Conservation (phyloP, 2,329 filamentous ascomycete genomes). For the Calonectria naviculata region DNA sequence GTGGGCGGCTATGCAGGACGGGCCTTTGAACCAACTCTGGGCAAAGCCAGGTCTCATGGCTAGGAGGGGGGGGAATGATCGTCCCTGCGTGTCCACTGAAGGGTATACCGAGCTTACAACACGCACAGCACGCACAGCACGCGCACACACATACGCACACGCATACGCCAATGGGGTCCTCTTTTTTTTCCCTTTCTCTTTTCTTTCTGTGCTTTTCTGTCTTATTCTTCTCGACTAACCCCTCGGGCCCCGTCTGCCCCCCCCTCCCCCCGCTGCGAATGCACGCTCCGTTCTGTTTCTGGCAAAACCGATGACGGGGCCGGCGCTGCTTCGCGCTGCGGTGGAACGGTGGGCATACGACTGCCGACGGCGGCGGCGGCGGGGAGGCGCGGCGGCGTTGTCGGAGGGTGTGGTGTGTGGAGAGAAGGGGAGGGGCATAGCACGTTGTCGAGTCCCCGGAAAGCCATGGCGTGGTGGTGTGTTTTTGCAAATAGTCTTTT, state of each 20-base stretch:
- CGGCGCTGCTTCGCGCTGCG: background rate
- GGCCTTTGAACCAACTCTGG: background rate
- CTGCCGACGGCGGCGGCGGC: background rate
- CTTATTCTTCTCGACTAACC: no score
- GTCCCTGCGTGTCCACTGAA: background rate
- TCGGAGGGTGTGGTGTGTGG: background rate
- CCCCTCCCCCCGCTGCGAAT: no score
- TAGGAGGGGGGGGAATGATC: background rate
- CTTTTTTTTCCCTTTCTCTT: background rate
- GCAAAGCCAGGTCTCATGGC: background rate
- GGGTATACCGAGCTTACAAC: background rate
- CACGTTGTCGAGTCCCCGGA: background rate
- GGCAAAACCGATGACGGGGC: background rate
- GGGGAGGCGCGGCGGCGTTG: background rate
- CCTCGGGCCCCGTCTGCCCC: no score
- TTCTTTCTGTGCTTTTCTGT: background rate
- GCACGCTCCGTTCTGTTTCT: background rate
- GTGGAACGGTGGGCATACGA: background rate
- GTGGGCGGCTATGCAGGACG: conserved; percentile 3
- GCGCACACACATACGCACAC: background rate
- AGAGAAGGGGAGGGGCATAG: background rate
- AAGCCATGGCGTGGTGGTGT: background rate
- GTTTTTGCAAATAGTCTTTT: background rate
- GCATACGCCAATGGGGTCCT: background rate
- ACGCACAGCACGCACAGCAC: background rate